These are phyloP conservation scores for Phytophthora sansomeana DNA, from an alignment of 352 stramenopile species.

Conservation along the genomic window DNA sequence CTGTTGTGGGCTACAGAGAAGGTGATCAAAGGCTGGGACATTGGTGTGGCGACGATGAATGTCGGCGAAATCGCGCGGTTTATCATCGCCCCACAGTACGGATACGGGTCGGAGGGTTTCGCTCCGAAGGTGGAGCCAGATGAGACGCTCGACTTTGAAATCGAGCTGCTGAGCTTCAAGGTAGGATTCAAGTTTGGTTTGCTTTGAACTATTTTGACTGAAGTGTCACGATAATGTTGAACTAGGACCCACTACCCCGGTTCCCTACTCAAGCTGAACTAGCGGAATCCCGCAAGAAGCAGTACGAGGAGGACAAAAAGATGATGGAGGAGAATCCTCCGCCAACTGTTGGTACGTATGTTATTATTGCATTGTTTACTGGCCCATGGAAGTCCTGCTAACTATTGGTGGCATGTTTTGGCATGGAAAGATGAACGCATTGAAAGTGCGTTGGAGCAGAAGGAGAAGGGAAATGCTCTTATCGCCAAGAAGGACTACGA, in stretches of 20 bases:
- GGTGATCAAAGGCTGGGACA: slow-evolving; percentile 89
- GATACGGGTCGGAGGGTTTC: slow-evolving; percentile 80
- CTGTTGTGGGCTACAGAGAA: slow-evolving; percentile 56
- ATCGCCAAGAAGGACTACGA: slow-evolving; percentile 78
- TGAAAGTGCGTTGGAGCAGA: slow-evolving; percentile 69
- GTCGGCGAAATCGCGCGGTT: slow-evolving; percentile 82
- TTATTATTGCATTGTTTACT: not conserved
- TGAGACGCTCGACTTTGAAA: slow-evolving; percentile 89
- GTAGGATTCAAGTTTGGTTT: slow-evolving; percentile 30
- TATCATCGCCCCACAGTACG: slow-evolving; percentile 86
- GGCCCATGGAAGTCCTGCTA: slow-evolving; percentile 3
- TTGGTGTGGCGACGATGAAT: slow-evolving; percentile 84
- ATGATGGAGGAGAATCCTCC: slow-evolving; percentile 87
- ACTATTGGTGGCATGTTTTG: not conserved
- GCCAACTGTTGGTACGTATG: slow-evolving; percentile 67
- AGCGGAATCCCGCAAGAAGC: slow-evolving; percentile 82
- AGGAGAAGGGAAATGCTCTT: slow-evolving; percentile 81
- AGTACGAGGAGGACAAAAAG: slow-evolving; percentile 85
- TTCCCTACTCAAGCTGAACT: slow-evolving; percentile 87
- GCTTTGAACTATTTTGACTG: too few relatives aligned
- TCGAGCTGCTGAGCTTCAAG: slow-evolving; percentile 82
- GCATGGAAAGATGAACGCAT: slow-evolving; percentile 72
- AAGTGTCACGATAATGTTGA: too few relatives aligned
- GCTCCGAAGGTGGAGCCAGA: slow-evolving; percentile 87
- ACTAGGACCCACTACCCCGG: slow-evolving; percentile 76